Conservation (phyloP, 495 filamentous ascomycete species). For the Xylaria nigripes region DNA sequence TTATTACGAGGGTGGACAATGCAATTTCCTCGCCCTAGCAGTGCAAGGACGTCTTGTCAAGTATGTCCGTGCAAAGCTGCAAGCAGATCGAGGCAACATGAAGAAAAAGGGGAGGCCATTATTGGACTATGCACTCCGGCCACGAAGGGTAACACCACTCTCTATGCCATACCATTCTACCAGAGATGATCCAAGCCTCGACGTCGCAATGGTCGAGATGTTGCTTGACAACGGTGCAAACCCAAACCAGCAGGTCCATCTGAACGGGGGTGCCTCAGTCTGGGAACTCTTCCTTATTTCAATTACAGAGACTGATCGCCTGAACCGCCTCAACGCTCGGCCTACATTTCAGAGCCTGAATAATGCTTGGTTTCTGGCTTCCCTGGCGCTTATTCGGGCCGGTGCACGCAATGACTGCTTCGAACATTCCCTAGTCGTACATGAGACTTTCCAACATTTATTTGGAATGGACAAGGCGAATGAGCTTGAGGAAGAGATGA, state of each 20-base stretch:
- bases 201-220: neutral
- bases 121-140: constrained; percentile 1
- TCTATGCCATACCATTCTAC: neutral
- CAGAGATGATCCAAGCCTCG: neutral
- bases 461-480: neutral
- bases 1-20: neutral
- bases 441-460: neutral
- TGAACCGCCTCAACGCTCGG: neutral
- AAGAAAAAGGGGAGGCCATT: neutral
- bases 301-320: neutral
- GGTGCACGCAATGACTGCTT: neutral
- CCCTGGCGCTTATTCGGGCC: neutral
- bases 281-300: neutral
- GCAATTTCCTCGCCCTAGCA: neutral
- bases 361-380: neutral
- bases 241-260: neutral
- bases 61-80: neutral
- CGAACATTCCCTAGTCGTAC: neutral
- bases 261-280: neutral
- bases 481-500: neutral
- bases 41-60: constrained; percentile 2
- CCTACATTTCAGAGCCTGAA: neutral
- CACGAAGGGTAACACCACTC: neutral
- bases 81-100: neutral
- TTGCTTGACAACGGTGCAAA: neutral